Conservation (phyloP, 2,329 filamentous ascomycete species). For the Xylaria sp. region DNA sequence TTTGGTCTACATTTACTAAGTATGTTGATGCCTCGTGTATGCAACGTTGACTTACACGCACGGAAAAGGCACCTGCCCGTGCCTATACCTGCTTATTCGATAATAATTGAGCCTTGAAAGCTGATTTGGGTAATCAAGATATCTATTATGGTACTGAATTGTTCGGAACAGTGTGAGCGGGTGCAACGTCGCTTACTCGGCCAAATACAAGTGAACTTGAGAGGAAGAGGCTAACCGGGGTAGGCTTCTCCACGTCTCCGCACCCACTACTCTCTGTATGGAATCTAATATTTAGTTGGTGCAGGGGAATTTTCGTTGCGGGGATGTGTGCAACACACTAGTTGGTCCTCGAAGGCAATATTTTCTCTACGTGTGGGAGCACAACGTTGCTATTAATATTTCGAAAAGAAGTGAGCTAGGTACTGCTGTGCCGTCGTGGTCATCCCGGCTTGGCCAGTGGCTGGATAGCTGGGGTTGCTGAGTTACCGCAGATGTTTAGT, state of each 20-base stretch:
- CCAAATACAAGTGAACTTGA: neutral
- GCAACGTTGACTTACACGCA: slow-evolving; percentile 27
- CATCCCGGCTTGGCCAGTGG: neutral
- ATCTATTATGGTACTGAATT: neutral
- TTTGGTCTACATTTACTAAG: neutral
- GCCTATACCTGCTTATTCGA: slow-evolving; percentile 2
- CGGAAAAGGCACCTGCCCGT: slow-evolving; percentile 1
- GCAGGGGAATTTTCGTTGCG: slow-evolving; percentile 4
- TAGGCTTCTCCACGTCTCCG: slow-evolving; percentile 3
- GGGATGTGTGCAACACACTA: neutral
- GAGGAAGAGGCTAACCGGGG: neutral
- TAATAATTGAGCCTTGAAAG: neutral
- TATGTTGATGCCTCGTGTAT: slow-evolving; percentile 13
- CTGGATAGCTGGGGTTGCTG: neutral
- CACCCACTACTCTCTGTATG: neutral
- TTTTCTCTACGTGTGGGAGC: neutral
- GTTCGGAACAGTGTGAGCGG: neutral
- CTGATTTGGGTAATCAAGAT: slow-evolving; percentile 2
- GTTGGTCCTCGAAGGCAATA: neutral
- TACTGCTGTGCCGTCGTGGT: neutral
- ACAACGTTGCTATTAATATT: neutral
- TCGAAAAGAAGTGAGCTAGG: neutral
- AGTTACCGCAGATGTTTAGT: slow-evolving; percentile 4
- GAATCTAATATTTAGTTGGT: neutral
- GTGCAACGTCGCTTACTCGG: slow-evolving; percentile 23